phyloP scores from a whole-genome alignment of 306 rosid genomes.

The Luffa aegyptiaca region DNA sequence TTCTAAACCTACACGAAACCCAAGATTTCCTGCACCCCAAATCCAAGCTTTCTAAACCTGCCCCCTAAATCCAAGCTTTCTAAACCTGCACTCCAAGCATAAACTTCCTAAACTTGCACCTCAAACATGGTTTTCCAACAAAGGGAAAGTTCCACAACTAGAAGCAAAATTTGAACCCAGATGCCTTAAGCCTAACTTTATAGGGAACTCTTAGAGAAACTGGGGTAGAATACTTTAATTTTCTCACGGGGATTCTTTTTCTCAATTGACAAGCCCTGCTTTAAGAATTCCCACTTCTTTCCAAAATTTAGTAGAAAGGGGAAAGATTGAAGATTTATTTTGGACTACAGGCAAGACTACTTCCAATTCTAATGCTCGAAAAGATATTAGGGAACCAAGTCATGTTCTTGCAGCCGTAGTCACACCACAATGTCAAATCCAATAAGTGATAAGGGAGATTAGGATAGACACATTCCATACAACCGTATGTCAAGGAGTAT shows the following conservation, averaged over 20 bases:
- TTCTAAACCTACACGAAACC: too few species aligned
- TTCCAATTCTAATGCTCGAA: not conserved
- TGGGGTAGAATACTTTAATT: too few species aligned
- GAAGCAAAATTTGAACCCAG: not conserved
- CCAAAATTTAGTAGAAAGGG: not conserved
- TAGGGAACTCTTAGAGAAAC: not conserved
- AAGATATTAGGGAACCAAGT: not conserved
- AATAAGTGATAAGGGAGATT: not conserved
- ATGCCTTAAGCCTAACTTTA: not conserved
- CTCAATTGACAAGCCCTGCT: not conserved
- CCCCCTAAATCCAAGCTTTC: too few species aligned
- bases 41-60: too few species aligned
- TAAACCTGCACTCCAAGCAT: too few species aligned
- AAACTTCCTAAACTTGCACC: too few species aligned
- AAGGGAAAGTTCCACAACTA: not conserved
- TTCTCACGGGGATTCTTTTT: too few species aligned
- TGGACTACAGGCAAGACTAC: not conserved
- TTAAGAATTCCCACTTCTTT: not conserved
- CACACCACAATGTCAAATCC: not conserved
- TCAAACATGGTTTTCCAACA: too few species aligned
- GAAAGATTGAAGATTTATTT: not conserved
- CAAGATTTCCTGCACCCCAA: too few species aligned
- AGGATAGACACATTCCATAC: not conserved
- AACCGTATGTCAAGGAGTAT: not conserved
- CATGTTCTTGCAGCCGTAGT: not conserved